Base-by-base conservation (phyloP, 108 stramenopile species). In the Pseudonitzschia delicatissima region DNA sequence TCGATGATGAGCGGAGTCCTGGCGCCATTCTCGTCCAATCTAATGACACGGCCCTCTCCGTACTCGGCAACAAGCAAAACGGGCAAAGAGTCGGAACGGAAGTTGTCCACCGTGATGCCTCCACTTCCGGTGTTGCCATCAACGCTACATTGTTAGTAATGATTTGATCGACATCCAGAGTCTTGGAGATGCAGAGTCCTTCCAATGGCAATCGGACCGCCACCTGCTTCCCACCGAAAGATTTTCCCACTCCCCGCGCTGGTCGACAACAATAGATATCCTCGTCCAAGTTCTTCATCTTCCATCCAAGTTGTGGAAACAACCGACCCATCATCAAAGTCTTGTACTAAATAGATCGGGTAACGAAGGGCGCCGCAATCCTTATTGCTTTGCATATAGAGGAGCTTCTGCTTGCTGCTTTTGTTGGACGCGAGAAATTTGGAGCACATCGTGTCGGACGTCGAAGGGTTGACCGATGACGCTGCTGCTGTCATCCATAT, bases 191-290 rank as follows among this genome's bases (percentile, higher is more conserved):
- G 77, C 44, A 91, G 72, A 47, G 83, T 84, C 66, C 66, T 67
- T 28, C 90, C 90, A 73, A 91, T 91, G 5, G 87, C 76, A 48
- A 91, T 88, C 11, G 87, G 87, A 59, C 90, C 90, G 20, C 86
- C 87, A 26, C 86, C 90, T 2, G 80, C 75, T 68, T 91, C 90
- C 85, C 85, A 91, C 69, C 82, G 59, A 85, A 83, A 91, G 47
- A 91, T 78, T 20, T 80, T 67, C n/a, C 87, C 87, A 20, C 65
- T 66, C 6, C 64, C 34, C 9, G 77, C 66, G 4, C 60, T 74
- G 28, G 87, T 73, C 9, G 70, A 60, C 17, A 91, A 20, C 18
- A 91, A 69, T 1, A 88, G 63, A 63, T 79, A 88, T 23, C 90
- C 90, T 28, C 90, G 57, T 29, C 86, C 86, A 21, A 92, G 62